Evolutionary conservation across 257 asterid genomes (phyloP), one percentile per base, ranked within the genome.

Genomic region (Gardenia jasminoides): DNA sequence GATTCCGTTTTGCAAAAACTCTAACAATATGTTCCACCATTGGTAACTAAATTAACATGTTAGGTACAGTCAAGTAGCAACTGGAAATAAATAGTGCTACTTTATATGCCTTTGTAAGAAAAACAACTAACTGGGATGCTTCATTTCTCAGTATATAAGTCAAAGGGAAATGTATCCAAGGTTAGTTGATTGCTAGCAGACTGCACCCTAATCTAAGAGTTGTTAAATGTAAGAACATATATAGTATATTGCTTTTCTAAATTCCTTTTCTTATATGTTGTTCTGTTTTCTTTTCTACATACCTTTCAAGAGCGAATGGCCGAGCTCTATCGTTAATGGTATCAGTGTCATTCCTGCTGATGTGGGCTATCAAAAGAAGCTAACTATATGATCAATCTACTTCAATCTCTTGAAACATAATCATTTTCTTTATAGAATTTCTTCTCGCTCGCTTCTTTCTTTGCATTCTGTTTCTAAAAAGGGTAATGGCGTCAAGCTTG

Each of bases 391-490:
- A 65, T 78, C 67, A 58, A 11, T 19, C 10, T 46, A 59, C 61
- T 76, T 86, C 86, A 94, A 81, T 94, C 96, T 17, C 92, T 91
- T 0, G 88, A 84, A 3, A 95, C 93, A 24, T 88, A 92, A 75
- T 87, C 89, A 91, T 91, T 93, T 84, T 91, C 89, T 5, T 87
- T 91, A 13, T 93, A 95, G 69, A 91, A 95, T 78, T 88, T 93
- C 92, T 91, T 90, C 84, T 93, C 98, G 10, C 97, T 91, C 13
- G 90, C 97, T 89, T 89, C 91, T 83, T 95, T 95, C 91, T 89
- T 95, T 31, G 94, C 93, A 65, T 95, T 95, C 28, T 97, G 96
- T 86, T 90, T 90, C 99, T 94, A 94, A 76, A 41, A 47, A 22
- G 66, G 41, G 24, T 17, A 50, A 80, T 54, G 70, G 24, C 64